These are phyloP conservation scores for Nigrospora sphaerica DNA, from an alignment of 2,329 filamentous ascomycete genomes.

Conservation along the genomic window DNA sequence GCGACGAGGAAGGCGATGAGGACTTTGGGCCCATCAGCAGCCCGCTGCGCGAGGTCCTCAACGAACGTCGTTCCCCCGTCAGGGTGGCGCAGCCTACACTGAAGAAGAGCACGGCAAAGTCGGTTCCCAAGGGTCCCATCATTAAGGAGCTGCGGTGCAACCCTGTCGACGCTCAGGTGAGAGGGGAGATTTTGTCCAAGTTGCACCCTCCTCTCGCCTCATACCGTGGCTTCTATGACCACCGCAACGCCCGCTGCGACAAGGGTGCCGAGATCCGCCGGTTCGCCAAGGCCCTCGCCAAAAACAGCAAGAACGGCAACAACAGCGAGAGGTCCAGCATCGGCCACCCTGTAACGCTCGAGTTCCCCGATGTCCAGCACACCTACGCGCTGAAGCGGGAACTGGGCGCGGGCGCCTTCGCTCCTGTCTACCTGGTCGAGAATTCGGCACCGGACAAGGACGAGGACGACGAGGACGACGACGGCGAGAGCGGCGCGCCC, in stretches of 20 bases:
- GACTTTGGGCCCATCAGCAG: conserved; percentile 51
- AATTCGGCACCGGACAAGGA: conserved; percentile 49
- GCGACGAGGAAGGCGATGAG: conserved; percentile 19
- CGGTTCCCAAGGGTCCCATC: conserved; percentile 55
- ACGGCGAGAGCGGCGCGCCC: conserved; percentile 29
- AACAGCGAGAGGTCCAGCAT: conserved; percentile 57
- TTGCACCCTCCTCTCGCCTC: conserved; percentile 66
- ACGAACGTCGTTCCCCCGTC: conserved; percentile 38
- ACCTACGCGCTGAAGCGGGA: conserved; percentile 77
- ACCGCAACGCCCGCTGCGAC: conserved; percentile 55
- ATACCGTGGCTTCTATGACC: conserved; percentile 76
- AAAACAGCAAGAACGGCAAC: conserved; percentile 46
- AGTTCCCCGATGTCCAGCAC: conserved; percentile 57
- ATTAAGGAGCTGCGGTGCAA: conserved; percentile 83
- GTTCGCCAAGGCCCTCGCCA: conserved; percentile 62
- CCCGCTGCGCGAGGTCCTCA: conserved; percentile 61
- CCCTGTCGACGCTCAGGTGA: conserved; percentile 71
- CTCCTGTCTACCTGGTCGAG: conserved; percentile 88
- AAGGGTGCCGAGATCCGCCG: conserved; percentile 72
- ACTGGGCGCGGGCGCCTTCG: conserved; percentile 88
- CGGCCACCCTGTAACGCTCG: conserved; percentile 54
- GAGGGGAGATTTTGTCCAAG: conserved; percentile 66
- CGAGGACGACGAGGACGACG: conserved; percentile 23
- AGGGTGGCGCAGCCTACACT: conserved; percentile 44
- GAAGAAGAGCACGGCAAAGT: conserved; percentile 23